These are phyloP conservation scores for Yamadazyma scolyti DNA, from an alignment of 805 yeast genomes.

Conservation along the genomic window DNA sequence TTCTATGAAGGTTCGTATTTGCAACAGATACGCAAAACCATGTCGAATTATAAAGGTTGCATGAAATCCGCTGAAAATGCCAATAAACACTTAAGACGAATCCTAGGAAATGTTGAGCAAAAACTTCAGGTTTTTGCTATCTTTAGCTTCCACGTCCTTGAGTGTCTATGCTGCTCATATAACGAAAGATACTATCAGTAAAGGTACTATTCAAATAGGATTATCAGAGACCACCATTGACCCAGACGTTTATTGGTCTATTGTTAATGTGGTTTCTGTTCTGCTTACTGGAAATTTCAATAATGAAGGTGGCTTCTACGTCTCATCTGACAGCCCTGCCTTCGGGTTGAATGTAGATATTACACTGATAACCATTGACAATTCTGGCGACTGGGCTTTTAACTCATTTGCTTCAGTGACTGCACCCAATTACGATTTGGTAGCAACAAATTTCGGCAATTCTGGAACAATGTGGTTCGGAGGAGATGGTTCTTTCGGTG, in stretches of 20 bases:
- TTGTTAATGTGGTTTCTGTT: slow-evolving; percentile 19
- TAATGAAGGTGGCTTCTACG: slow-evolving; percentile 19
- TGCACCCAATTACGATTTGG: slow-evolving; percentile 16
- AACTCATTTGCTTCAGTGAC: slow-evolving; percentile 15
- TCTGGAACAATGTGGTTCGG: slow-evolving; percentile 22
- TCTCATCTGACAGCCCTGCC: slow-evolving; percentile 13
- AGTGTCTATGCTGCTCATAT: slow-evolving; percentile 11
- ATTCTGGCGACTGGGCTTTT: slow-evolving; percentile 20
- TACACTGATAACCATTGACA: slow-evolving; percentile 8
- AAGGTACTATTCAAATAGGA: slow-evolving; percentile 15
- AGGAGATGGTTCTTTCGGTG: slow-evolving; percentile 15
- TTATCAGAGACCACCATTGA: slow-evolving; percentile 17
- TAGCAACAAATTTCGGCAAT: slow-evolving; percentile 15
- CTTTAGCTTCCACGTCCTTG: no score
- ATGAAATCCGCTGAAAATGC: no score
- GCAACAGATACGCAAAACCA: no score
- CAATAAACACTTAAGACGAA: no score
- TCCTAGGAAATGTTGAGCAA: no score
- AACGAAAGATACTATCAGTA: slow-evolving; percentile 13
- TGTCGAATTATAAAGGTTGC: no score
- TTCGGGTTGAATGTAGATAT: slow-evolving; percentile 15
- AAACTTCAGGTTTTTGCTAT: no score
- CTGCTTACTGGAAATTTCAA: slow-evolving; percentile 19
- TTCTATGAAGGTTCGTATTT: no score
- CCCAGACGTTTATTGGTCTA: slow-evolving; percentile 23